Evolutionary conservation across 2,329 filamentous ascomycete species (phyloP).

Genomic region (Huntiella bhutanensis): DNA sequence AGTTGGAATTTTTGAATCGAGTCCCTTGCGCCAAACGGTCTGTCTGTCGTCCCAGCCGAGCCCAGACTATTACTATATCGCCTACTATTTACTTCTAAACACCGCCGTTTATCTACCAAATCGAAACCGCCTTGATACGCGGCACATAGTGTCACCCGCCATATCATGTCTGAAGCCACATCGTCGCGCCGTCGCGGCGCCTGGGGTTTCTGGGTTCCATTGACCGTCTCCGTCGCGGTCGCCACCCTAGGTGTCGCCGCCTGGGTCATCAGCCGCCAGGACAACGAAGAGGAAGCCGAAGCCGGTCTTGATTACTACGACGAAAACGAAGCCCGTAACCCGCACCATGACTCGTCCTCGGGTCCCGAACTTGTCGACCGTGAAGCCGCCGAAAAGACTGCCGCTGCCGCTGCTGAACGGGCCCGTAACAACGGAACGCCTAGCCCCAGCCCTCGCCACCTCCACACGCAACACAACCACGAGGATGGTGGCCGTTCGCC

Average conservation of each 20-base stretch:
- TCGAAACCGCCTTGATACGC: neutral
- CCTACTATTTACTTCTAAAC: neutral
- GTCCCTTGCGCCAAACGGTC: no score
- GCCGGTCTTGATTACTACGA: conserved; percentile 29
- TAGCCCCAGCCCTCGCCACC: neutral
- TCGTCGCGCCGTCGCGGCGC: conserved; percentile 38
- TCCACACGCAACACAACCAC: conserved; percentile 10
- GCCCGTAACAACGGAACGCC: neutral
- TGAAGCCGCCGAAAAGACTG: conserved; percentile 17
- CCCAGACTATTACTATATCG: no score
- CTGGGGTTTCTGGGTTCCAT: conserved; percentile 74
- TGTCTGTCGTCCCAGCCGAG: no score
- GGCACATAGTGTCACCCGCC: neutral
- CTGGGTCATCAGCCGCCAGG: conserved; percentile 87
- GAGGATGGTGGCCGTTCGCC: conserved; percentile 14
- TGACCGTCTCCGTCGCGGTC: conserved; percentile 70
- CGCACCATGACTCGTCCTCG: conserved; percentile 14
- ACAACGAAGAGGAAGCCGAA: conserved; percentile 48
- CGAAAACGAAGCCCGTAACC: conserved; percentile 29
- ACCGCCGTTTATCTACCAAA: neutral
- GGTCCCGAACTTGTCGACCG: conserved; percentile 5
- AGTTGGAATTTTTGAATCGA: no score
- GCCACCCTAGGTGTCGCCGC: conserved; percentile 72
- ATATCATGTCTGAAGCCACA: conserved; percentile 7
- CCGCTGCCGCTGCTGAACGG: neutral